These are phyloP conservation scores for Fusarium papillatum DNA, from an alignment of 2,329 filamentous ascomycete species.

Conservation along the genomic window DNA sequence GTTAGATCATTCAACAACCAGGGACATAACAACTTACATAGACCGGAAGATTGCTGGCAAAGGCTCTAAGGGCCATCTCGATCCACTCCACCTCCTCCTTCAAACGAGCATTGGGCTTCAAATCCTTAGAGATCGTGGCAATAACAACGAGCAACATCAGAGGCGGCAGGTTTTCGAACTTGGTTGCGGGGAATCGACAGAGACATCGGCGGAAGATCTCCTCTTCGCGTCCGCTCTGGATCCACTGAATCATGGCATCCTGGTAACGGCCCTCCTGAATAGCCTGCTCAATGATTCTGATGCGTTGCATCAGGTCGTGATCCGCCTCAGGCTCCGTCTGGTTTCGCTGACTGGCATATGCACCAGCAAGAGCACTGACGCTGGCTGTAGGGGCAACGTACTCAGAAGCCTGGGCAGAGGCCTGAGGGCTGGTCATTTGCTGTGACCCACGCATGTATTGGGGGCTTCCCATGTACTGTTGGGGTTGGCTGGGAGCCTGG, in stretches of 20 bases:
- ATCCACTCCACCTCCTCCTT: slow-evolving; percentile 72
- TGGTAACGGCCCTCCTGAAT: slow-evolving; percentile 74
- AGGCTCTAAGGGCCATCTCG: slow-evolving; percentile 69
- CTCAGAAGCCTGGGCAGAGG: slow-evolving; percentile 50
- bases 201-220: slow-evolving; percentile 70
- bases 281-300: slow-evolving; percentile 71
- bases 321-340: slow-evolving; percentile 53
- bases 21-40: slow-evolving; percentile 59
- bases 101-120: slow-evolving; percentile 65
- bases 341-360: slow-evolving; percentile 52
- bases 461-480: slow-evolving; percentile 51
- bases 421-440: slow-evolving; percentile 49
- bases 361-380: slow-evolving; percentile 51
- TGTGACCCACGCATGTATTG: slow-evolving; percentile 54
- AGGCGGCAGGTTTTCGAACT: slow-evolving; percentile 69
- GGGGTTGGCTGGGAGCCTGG: slow-evolving; percentile 49
- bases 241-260: slow-evolving; percentile 75
- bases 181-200: slow-evolving; percentile 52
- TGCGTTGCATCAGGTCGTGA: slow-evolving; percentile 66
- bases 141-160: slow-evolving; percentile 75
- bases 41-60: slow-evolving; percentile 61
- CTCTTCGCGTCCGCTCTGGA: slow-evolving; percentile 73
- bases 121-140: slow-evolving; percentile 72
- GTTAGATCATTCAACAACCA: slow-evolving; percentile 24
- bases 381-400: slow-evolving; percentile 48